Conservation (phyloP, 805 yeast species). For the Saturnispora bothae region DNA sequence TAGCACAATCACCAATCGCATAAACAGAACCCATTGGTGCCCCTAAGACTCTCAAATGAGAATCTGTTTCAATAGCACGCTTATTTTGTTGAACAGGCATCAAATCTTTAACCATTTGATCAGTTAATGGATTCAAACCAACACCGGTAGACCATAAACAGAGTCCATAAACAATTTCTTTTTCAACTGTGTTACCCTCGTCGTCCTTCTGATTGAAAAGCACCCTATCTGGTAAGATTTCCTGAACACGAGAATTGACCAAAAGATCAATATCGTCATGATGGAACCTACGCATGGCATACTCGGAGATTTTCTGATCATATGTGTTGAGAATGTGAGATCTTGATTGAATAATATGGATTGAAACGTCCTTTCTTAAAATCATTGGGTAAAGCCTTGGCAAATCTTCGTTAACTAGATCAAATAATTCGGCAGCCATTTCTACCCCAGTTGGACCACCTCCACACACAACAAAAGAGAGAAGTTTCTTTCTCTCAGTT, state of each 20-base stretch:
- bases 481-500: slow-evolving; percentile 71
- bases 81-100: slow-evolving; percentile 42
- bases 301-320: slow-evolving; percentile 55
- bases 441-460: slow-evolving; percentile 99
- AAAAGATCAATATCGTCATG: slow-evolving; percentile 57
- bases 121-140: slow-evolving; percentile 52
- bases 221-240: slow-evolving; percentile 60
- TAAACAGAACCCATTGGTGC: slow-evolving; percentile 58
- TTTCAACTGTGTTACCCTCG: slow-evolving; percentile 31
- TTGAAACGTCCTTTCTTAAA: slow-evolving; percentile 61
- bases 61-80: slow-evolving; percentile 68
- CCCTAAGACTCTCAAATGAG: slow-evolving; percentile 61
- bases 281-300: slow-evolving; percentile 69
- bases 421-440: slow-evolving; percentile 92
- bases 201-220: slow-evolving; percentile 41
- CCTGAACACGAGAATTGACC: slow-evolving; percentile 80
- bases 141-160: slow-evolving; percentile 75
- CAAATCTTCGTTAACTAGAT: slow-evolving; percentile 85
- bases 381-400: slow-evolving; percentile 80
- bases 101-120: slow-evolving; percentile 40
- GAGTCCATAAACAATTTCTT: slow-evolving; percentile 53
- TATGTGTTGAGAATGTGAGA: slow-evolving; percentile 78
- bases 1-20: slow-evolving; percentile 58
- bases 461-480: slow-evolving; percentile 87
- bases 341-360: slow-evolving; percentile 80